phyloP scores from a whole-genome alignment of 225 moss, liverwort and hornwort species.

The Polytrichum commune region DNA sequence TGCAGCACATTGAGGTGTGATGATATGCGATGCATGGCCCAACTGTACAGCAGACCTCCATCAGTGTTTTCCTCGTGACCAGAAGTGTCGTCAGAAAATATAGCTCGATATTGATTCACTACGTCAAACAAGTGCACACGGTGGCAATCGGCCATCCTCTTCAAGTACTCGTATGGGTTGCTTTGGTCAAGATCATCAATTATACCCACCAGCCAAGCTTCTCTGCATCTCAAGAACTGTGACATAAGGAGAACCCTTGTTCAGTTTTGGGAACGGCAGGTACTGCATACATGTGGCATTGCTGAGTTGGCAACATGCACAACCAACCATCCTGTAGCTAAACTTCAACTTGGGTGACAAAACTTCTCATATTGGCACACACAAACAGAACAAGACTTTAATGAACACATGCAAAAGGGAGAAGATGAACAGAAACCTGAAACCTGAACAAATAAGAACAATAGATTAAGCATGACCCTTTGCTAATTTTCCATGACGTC shows the following conservation, averaged over 20 bases:
- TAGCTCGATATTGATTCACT: constrained; percentile 96
- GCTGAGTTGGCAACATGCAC: too few species aligned
- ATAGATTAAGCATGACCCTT: too few species aligned
- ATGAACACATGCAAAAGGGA: neutral
- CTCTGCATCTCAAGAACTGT: constrained; percentile 99
- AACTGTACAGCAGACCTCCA: constrained; percentile 93
- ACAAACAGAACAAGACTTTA: too few species aligned
- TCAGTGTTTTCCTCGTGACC: constrained; percentile 88
- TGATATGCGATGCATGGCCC: constrained; percentile 96
- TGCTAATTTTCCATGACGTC: too few species aligned
- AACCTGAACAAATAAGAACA: neutral
- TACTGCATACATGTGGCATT: too few species aligned
- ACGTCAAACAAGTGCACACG: constrained; percentile 96
- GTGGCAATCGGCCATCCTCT: constrained; percentile 92
- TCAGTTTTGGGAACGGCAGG: too few species aligned
- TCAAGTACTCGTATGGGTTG: constrained; percentile 94
- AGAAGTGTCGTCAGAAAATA: constrained; percentile 95
- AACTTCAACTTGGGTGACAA: too few species aligned
- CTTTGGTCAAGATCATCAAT: constrained; percentile 94
- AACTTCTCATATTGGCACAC: too few species aligned
- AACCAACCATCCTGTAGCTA: too few species aligned
- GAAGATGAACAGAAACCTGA: neutral
- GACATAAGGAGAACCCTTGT: constrained; percentile 25
- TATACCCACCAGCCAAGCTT: constrained; percentile 92
- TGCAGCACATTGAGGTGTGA: constrained; percentile 83